Evolutionary conservation across 352 stramenopile species (phyloP).

Genomic region (Phytophthora ohioensis): DNA sequence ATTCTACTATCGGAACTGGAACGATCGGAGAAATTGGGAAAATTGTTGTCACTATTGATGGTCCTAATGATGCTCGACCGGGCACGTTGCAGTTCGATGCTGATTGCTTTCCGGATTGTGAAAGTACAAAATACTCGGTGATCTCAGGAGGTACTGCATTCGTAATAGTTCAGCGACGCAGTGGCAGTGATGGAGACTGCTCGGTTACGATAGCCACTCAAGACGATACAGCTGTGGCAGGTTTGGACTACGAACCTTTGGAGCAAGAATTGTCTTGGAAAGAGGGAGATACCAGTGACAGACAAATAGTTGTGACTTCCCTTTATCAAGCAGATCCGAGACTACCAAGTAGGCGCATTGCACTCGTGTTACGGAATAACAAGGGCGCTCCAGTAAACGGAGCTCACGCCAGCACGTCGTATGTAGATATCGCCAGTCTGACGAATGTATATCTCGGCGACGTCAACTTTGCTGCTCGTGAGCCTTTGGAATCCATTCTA

Average conservation of each 20-base stretch:
- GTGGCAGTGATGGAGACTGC: slow-evolving; percentile 56
- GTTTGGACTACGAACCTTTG: slow-evolving; percentile 61
- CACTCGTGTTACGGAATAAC: slow-evolving; percentile 46
- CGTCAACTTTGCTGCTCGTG: slow-evolving; percentile 59
- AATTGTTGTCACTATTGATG: slow-evolving; percentile 60
- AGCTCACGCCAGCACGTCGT: slow-evolving; percentile 43
- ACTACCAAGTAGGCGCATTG: slow-evolving; percentile 39
- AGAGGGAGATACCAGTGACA: slow-evolving; percentile 59
- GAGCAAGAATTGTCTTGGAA: slow-evolving; percentile 51
- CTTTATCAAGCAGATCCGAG: slow-evolving; percentile 46
- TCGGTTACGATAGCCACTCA: slow-evolving; percentile 54
- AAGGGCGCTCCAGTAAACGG: slow-evolving; percentile 34
- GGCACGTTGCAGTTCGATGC: slow-evolving; percentile 71
- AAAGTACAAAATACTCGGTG: slow-evolving; percentile 52
- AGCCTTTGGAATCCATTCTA: slow-evolving; percentile 47
- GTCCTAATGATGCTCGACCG: slow-evolving; percentile 63
- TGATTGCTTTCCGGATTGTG: slow-evolving; percentile 74
- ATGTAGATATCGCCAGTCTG: slow-evolving; percentile 54
- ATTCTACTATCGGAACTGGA: slow-evolving; percentile 40
- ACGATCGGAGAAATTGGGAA: slow-evolving; percentile 52
- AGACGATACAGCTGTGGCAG: slow-evolving; percentile 54
- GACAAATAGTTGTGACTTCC: slow-evolving; percentile 57
- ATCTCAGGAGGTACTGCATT: slow-evolving; percentile 56
- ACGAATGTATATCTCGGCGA: slow-evolving; percentile 51
- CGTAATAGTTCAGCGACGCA: slow-evolving; percentile 63